Evolutionary conservation across 345 rosid genomes (phyloP).

Genomic region (Bruguiera sexangula): DNA sequence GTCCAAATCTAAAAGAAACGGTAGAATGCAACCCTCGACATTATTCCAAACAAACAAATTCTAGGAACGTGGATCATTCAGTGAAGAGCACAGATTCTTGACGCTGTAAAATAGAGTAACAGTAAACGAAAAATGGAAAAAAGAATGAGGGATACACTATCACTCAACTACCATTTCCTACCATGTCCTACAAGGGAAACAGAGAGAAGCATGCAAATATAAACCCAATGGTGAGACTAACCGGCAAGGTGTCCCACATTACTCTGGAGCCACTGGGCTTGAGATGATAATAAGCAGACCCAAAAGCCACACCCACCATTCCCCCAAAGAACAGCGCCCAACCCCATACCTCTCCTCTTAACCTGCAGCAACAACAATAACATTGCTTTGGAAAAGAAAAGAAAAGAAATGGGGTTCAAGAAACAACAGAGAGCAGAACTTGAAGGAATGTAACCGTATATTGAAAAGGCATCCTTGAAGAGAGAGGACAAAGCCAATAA

Average conservation of each 20-base stretch:
- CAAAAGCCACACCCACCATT: slow-evolving; percentile 65
- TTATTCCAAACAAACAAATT: background rate
- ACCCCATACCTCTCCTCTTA: slow-evolving; percentile 69
- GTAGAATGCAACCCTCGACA: background rate
- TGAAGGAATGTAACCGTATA: slow-evolving; percentile 41
- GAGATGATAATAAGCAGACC: slow-evolving; percentile 85
- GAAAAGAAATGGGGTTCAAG: slow-evolving; percentile 4
- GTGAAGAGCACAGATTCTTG: background rate
- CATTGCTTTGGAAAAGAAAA: background rate
- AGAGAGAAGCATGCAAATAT: background rate
- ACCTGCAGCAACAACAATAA: slow-evolving; percentile 38
- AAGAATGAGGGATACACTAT: background rate
- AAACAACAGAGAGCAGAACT: background rate
- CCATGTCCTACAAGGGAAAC: background rate
- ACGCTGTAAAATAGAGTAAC: background rate
- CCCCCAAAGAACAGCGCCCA: slow-evolving; percentile 76
- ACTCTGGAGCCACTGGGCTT: slow-evolving; percentile 71
- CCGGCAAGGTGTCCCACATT: slow-evolving; percentile 80
- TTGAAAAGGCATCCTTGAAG: slow-evolving; percentile 63
- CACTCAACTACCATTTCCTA: background rate
- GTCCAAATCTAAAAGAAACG: background rate
- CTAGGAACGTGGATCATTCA: background rate
- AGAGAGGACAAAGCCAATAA: slow-evolving; percentile 68
- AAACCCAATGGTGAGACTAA: slow-evolving; percentile 36
- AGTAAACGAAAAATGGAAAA: background rate